phyloP scores from a whole-genome alignment of 73 alveolate species.

The Paramecium pentaurelia region DNA sequence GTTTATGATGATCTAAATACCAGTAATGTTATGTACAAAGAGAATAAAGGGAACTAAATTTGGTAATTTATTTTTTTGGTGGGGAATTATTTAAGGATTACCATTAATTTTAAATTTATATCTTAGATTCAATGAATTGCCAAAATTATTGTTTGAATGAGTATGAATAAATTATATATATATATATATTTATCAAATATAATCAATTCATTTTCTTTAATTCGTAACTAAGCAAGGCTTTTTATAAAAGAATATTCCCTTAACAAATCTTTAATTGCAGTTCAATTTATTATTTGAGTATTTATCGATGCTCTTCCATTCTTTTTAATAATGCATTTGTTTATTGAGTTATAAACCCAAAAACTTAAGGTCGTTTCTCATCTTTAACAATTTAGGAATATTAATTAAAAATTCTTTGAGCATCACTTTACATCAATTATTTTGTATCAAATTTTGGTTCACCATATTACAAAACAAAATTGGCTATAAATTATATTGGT shows the following conservation, averaged over 20 bases:
- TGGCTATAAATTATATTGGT: not conserved
- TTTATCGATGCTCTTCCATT: too few species aligned
- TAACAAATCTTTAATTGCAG: not conserved
- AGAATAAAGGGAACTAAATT: constrained; percentile 40
- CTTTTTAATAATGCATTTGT: not conserved
- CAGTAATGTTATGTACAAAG: constrained; percentile 45
- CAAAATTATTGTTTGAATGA: not conserved
- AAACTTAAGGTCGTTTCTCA: not conserved
- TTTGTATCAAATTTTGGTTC: not conserved
- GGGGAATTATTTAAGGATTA: constrained; percentile 59
- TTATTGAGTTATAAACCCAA: not conserved
- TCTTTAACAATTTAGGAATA: constrained; percentile 21
- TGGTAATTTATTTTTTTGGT: constrained; percentile 61
- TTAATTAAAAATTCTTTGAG: constrained; percentile 20
- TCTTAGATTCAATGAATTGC: constrained; percentile 52
- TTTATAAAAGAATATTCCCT: not conserved
- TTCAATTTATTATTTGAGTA: too few species aligned
- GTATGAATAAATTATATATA: not conserved
- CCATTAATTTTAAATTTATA: constrained; percentile 43
- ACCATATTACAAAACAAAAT: not conserved
- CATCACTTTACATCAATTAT: not conserved
- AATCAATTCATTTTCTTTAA: not conserved
- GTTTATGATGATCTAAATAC: constrained; percentile 60
- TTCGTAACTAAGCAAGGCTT: not conserved
- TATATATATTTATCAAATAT: not conserved